Base-by-base conservation (phyloP, 768 basidiomycete genomes). In the Candolleomyces aberdarensis region DNA sequence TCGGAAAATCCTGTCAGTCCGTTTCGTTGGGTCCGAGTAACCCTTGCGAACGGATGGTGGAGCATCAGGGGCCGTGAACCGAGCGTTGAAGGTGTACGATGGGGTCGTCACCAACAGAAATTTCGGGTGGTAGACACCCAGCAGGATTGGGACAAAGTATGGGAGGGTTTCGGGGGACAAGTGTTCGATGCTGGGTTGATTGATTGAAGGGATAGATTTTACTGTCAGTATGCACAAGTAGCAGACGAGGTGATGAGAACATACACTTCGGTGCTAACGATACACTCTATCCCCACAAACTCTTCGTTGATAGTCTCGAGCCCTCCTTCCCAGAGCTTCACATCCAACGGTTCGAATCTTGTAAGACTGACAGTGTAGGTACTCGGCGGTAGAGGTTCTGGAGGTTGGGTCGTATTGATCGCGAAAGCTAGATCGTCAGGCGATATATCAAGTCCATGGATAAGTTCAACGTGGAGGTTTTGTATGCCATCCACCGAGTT, bases 201-300 rank as follows among this genome's bases (percentile, higher is more conserved):
- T 59, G 11, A 31, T 52, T 26, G 29, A 57, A 20, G 13, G 20
- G 26, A 50, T 49, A 26, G 56, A 29, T 20, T 29, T 62, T 13
- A 41, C 39, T 32, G n/a, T 36, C 39, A 39, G 8, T 17, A 31
- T 51, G 44, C 48, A 46, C 20, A 10, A 57, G 36, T 9, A 20
- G 32, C 32, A 29, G 44, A 29, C 44, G 22, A 58, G 49, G 48
- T 58, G 58, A 49, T 60, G 47, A 52, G 53, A 32, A 73, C 89
- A 64, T 75, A 94, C 93, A 94, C 89, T 78, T 94, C 92, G 0
- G 83, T 89, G 36, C 86, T 83, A 19, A 92, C 83, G 62, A 94
- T 87, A 66, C 89, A 91, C 63, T 92, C 85, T 3, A 82, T 74
- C 56, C 77, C 80, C 20, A 86, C 75, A 64, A 94, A 88, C 26